phyloP scores from a whole-genome alignment of 768 basidiomycete species.

The Macrolepiota dolichaula region DNA sequence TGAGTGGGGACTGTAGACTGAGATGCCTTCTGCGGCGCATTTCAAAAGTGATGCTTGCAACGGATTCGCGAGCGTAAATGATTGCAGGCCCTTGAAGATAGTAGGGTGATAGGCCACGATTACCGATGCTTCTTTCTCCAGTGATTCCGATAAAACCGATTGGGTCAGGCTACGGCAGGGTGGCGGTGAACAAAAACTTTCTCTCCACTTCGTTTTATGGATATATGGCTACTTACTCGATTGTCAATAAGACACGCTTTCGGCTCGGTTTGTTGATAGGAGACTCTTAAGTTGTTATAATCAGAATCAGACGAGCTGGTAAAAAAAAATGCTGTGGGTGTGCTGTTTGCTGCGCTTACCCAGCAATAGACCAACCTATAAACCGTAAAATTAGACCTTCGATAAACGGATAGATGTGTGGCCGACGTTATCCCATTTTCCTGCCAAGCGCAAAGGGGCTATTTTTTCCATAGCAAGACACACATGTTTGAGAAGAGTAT shows the following conservation, averaged over 20 bases:
- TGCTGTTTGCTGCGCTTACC: conserved; percentile 38
- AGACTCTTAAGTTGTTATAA: conserved; percentile 42
- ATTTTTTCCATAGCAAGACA: conserved; percentile 76
- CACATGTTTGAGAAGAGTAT: conserved; percentile 45
- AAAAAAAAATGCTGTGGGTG: background rate
- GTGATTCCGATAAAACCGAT: conserved; percentile 65
- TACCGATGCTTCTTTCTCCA: conserved; percentile 55
- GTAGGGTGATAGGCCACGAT: conserved; percentile 86
- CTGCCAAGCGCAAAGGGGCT: conserved; percentile 83
- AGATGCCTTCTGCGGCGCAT: conserved; percentile 80
- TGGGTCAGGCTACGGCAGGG: conserved; percentile 57
- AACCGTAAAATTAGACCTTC: conserved; percentile 15
- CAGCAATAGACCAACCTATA: conserved; percentile 69
- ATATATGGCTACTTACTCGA: conserved; percentile 46
- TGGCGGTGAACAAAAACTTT: conserved; percentile 13
- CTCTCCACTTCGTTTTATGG: background rate
- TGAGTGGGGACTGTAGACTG: conserved; percentile 86
- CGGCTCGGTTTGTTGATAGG: conserved; percentile 43
- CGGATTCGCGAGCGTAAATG: conserved; percentile 74
- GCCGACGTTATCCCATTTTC: conserved; percentile 93
- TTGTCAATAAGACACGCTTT: conserved; percentile 60
- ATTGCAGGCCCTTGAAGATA: conserved; percentile 72
- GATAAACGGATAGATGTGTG: conserved; percentile 7
- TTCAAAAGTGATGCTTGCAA: conserved; percentile 77
- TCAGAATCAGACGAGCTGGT: background rate